Percentiles rank a stretch among this genome's conserved stretches.
These are phyloP conservation scores for Dendrothele bispora DNA, from an alignment of 768 basidiomycete species.

Conservation along the genomic window DNA sequence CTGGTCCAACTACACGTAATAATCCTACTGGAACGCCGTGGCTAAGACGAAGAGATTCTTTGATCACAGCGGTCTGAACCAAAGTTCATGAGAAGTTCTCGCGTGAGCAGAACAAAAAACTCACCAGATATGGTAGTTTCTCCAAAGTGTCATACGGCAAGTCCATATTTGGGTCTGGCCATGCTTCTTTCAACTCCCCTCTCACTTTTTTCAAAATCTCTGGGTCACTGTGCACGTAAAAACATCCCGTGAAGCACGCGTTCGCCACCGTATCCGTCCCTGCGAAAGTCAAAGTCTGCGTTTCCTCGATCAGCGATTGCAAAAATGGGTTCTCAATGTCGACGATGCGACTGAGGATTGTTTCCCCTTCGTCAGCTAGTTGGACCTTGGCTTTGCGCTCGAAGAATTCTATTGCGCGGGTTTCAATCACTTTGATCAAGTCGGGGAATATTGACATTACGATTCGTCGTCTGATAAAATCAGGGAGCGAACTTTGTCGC, in stretches of 20 bases:
- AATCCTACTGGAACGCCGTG: conserved; percentile 37
- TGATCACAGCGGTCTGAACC: conserved; percentile 44
- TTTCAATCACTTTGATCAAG: background rate
- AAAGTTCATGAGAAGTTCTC: background rate
- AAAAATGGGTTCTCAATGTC: conserved; percentile 28
- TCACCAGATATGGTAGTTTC: conserved; percentile 47
- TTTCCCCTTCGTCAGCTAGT: conserved; percentile 32
- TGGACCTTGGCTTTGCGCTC: conserved; percentile 40
- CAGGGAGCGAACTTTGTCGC: background rate
- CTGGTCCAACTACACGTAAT: conserved; percentile 38
- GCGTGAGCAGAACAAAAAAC: conserved; percentile 9
- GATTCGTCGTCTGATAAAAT: background rate
- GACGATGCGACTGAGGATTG: conserved; percentile 29
- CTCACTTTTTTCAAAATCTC: conserved; percentile 17
- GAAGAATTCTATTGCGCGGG: conserved; percentile 17
- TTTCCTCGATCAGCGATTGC: conserved; percentile 15
- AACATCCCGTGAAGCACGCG: conserved; percentile 33
- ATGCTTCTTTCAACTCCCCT: conserved; percentile 33
- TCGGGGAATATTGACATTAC: background rate
- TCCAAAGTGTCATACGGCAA: conserved; percentile 37
- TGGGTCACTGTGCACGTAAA: conserved; percentile 33
- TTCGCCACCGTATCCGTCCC: conserved; percentile 47
- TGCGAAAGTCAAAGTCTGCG: conserved; percentile 29
- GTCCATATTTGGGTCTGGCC: conserved; percentile 36
- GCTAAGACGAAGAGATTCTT: conserved; percentile 43